Conservation (phyloP, 768 basidiomycete species). For the Boletus vermiculosoides region DNA sequence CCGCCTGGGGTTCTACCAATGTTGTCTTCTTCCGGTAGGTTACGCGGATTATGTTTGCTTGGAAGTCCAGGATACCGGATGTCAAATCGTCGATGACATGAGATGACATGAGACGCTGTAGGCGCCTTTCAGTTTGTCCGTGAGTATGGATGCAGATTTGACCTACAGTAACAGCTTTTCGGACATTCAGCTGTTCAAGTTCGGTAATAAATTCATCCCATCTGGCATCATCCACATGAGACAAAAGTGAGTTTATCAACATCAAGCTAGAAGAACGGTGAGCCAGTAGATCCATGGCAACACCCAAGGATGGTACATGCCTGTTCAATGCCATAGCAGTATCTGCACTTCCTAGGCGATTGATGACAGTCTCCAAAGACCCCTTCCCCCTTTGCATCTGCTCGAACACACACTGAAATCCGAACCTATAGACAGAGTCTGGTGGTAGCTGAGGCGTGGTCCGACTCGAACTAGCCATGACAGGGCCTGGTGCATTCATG, state of each 20-base stretch:
- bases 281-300: constrained; percentile 2
- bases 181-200: constrained; percentile 72
- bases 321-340: constrained; percentile 84
- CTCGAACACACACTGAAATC: constrained; percentile 80
- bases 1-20: constrained; percentile 64
- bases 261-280: constrained; percentile 61
- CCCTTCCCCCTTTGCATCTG: constrained; percentile 74
- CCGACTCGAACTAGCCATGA: constrained; percentile 60
- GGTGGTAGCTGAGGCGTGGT: constrained; percentile 50
- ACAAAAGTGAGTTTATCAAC: constrained; percentile 82
- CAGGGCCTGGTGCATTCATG: constrained; percentile 56
- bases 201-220: constrained; percentile 81
- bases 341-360: constrained; percentile 74
- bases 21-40: constrained; percentile 81
- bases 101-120: constrained; percentile 77
- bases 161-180: constrained; percentile 79
- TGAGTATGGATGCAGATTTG: neutral
- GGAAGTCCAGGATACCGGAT: constrained; percentile 84
- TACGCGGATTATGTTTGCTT: constrained; percentile 79
- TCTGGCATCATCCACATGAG: constrained; percentile 70
- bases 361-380: constrained; percentile 80
- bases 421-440: constrained; percentile 78
- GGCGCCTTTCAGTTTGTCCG: constrained; percentile 10
- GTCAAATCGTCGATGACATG: constrained; percentile 80
- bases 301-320: constrained; percentile 34